A percentile compares a stretch with the other conserved stretches of the same genome.
Evolutionary conservation across 345 rosid genomes (phyloP).

Genomic region (Salix arbutifolia): DNA sequence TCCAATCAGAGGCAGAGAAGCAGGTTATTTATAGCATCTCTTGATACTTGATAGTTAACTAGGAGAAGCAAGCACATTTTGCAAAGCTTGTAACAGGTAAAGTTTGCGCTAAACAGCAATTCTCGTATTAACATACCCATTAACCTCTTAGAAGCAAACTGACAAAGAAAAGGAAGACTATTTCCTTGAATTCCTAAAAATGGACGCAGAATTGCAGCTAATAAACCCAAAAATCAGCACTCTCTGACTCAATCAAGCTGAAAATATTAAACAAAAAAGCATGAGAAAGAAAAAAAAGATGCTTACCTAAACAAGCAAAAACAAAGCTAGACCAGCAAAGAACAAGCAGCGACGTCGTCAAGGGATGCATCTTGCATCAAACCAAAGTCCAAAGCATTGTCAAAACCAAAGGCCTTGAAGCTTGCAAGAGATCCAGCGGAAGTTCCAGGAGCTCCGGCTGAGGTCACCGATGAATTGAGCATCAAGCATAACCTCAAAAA

Average conservation of each 20-base stretch:
- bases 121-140: background rate
- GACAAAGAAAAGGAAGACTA: background rate
- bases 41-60: background rate
- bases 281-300: background rate
- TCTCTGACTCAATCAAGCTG: background rate
- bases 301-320: slow-evolving; percentile 50
- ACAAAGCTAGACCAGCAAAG: slow-evolving; percentile 37
- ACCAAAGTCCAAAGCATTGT: slow-evolving; percentile 41
- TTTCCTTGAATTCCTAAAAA: background rate
- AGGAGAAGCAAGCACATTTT: background rate
- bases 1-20: background rate
- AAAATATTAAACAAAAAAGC: background rate
- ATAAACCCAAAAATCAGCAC: background rate
- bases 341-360: slow-evolving; percentile 27
- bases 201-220: background rate
- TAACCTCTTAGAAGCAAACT: background rate
- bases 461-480: slow-evolving; percentile 30
- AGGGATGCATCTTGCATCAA: slow-evolving; percentile 45
- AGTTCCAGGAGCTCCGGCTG: slow-evolving; percentile 14
- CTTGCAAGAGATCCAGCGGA: slow-evolving; percentile 23
- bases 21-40: background rate
- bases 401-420: slow-evolving; percentile 24
- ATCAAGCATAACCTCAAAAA: slow-evolving; percentile 8
- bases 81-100: background rate
- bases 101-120: slow-evolving; percentile 1